Percentiles rank a stretch among this genome's conserved stretches.
phyloP scores from a whole-genome alignment of 345 rosid species.

The Citrus reticulata region DNA sequence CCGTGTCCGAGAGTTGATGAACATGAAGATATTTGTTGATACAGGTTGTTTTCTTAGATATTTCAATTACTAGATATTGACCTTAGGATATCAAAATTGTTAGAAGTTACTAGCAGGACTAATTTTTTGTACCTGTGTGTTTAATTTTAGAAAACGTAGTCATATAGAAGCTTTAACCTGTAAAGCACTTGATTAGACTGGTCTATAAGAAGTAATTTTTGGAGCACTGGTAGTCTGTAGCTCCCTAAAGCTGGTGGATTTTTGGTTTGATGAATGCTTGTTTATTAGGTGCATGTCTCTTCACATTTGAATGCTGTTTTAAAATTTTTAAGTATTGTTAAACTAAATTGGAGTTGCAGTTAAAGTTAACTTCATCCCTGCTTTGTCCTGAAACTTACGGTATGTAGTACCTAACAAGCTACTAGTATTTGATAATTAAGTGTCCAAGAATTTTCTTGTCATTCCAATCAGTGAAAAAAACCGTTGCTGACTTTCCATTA shows the following conservation, averaged over 20 bases:
- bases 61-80: neutral
- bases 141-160: neutral
- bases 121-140: neutral
- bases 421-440: neutral
- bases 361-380: neutral
- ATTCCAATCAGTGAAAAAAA: neutral
- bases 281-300: neutral
- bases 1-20: conserved; percentile 82
- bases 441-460: neutral
- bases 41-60: conserved; percentile 51
- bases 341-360: neutral
- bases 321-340: neutral
- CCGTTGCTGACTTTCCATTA: neutral
- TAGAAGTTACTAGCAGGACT: neutral
- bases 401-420: neutral
- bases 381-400: neutral
- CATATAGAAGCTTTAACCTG: neutral
- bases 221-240: neutral
- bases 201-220: neutral
- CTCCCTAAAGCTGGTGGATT: neutral
- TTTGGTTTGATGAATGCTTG: neutral
- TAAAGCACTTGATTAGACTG: neutral
- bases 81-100: neutral
- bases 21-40: conserved; percentile 98
- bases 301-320: neutral